These are phyloP conservation scores for Phytophthora multivora DNA, from an alignment of 352 stramenopile genomes.

Conservation along the genomic window DNA sequence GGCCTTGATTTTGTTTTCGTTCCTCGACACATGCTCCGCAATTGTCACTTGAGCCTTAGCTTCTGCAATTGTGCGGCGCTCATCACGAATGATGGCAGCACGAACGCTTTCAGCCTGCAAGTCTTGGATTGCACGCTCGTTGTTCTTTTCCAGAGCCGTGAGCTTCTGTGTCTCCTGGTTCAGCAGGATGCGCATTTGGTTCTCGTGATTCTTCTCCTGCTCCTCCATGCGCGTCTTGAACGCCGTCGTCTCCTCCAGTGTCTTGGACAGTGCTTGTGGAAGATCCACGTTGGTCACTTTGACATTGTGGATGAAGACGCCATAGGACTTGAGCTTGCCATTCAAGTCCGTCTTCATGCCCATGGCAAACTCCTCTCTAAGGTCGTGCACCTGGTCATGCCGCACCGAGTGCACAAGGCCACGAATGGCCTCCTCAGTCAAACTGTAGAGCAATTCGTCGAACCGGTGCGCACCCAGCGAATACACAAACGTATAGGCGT, in stretches of 20 bases:
- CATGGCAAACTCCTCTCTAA: constrained; percentile 80
- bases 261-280: constrained; percentile 59
- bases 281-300: constrained; percentile 89
- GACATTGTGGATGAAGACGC: constrained; percentile 88
- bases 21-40: constrained; percentile 56
- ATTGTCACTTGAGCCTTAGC: constrained; percentile 79
- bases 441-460: constrained; percentile 81
- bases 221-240: constrained; percentile 91
- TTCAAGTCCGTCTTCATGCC: constrained; percentile 89
- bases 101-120: constrained; percentile 68
- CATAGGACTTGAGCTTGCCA: constrained; percentile 65
- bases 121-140: constrained; percentile 79
- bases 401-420: constrained; percentile 81
- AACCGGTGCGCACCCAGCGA: constrained; percentile 82
- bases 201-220: constrained; percentile 91
- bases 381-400: constrained; percentile 83
- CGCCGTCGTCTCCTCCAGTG: constrained; percentile 79
- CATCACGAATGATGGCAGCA: constrained; percentile 74
- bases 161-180: constrained; percentile 88
- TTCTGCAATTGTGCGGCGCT: constrained; percentile 75
- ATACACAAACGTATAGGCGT: constrained; percentile 87
- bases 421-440: constrained; percentile 80
- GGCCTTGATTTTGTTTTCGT: constrained; percentile 75
- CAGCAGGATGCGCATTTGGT: constrained; percentile 78
- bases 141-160: constrained; percentile 80